A percentile compares a stretch with the other conserved stretches of the same genome.
Evolutionary conservation across 345 rosid species (phyloP).

Genomic region (Ceriops tagal): DNA sequence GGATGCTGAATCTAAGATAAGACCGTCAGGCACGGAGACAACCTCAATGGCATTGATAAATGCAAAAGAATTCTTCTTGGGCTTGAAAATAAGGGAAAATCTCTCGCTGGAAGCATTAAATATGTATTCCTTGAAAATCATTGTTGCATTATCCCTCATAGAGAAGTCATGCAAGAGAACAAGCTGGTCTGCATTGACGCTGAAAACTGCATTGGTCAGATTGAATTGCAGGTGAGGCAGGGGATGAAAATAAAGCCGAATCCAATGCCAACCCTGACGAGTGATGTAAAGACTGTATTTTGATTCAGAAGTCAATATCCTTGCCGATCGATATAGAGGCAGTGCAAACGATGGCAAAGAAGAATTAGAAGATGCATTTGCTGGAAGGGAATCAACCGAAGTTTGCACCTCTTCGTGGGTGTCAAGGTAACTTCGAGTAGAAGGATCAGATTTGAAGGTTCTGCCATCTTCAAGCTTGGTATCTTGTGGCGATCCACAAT

Average conservation of each 20-base stretch:
- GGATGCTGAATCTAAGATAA: conserved; percentile 53
- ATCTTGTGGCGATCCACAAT: conserved; percentile 66
- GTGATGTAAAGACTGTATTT: conserved; percentile 46
- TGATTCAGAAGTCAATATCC: conserved; percentile 50
- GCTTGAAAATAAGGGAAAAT: conserved; percentile 54
- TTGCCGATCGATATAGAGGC: conserved; percentile 37
- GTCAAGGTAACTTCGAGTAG: conserved; percentile 40
- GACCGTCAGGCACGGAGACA: conserved; percentile 54
- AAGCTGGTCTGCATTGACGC: conserved; percentile 48
- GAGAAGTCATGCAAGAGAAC: conserved; percentile 69
- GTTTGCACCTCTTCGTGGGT: conserved; percentile 49
- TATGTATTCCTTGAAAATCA: conserved; percentile 67
- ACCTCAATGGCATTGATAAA: conserved; percentile 74
- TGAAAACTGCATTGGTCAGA: conserved; percentile 49
- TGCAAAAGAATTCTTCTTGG: conserved; percentile 46
- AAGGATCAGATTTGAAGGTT: conserved; percentile 60
- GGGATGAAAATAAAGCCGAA: conserved; percentile 77
- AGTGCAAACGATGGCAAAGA: conserved; percentile 21
- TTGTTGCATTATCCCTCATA: conserved; percentile 13
- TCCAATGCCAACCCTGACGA: conserved; percentile 63
- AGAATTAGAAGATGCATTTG: conserved; percentile 11
- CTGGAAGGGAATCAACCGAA: conserved; percentile 42
- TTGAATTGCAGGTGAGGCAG: conserved; percentile 50
- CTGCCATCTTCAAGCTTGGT: conserved; percentile 68
- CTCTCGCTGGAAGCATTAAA: conserved; percentile 37